phyloP scores from a whole-genome alignment of 225 moss, liverwort and hornwort species.

The Takakia lepidozioides region DNA sequence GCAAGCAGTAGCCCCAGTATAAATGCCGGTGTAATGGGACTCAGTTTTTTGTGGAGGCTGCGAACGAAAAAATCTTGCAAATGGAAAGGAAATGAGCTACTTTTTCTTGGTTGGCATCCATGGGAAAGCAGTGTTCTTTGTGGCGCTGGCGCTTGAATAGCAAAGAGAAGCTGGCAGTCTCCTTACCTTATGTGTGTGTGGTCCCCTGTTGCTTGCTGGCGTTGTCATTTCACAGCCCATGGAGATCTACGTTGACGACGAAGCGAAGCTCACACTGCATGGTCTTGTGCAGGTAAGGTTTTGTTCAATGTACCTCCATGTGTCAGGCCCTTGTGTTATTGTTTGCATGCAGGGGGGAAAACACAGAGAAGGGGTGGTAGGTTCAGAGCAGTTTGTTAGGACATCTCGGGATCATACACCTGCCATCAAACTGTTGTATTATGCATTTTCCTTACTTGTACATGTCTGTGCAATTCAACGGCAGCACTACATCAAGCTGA shows the following conservation, averaged over 20 bases:
- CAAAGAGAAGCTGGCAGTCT: conserved; percentile 14
- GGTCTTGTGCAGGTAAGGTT: conserved; percentile 49
- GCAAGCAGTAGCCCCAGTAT: conserved; percentile 16
- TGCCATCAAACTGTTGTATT: background rate
- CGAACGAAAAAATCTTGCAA: conserved; percentile 19
- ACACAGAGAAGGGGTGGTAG: no score
- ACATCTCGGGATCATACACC: background rate
- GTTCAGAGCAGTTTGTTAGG: no score
- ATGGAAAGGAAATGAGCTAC: conserved; percentile 11
- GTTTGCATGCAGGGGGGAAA: no score
- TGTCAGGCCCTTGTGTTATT: no score
- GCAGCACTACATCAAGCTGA: conserved; percentile 61
- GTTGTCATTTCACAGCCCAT: conserved; percentile 44
- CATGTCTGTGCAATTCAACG: no score
- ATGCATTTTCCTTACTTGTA: no score
- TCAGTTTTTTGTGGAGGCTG: conserved; percentile 16
- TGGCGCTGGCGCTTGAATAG: conserved; percentile 11
- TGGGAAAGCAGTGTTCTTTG: conserved; percentile 6
- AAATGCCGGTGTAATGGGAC: conserved; percentile 19
- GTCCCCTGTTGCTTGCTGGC: conserved; percentile 22
- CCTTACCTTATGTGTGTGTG: conserved; percentile 33
- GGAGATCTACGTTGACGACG: conserved; percentile 73
- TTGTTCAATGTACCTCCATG: background rate
- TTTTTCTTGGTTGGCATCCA: conserved; percentile 12
- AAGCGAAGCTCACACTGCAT: conserved; percentile 62